Base-by-base conservation (phyloP, 202 grass and related monocot species). In the Tripidium arundinaceum region DNA sequence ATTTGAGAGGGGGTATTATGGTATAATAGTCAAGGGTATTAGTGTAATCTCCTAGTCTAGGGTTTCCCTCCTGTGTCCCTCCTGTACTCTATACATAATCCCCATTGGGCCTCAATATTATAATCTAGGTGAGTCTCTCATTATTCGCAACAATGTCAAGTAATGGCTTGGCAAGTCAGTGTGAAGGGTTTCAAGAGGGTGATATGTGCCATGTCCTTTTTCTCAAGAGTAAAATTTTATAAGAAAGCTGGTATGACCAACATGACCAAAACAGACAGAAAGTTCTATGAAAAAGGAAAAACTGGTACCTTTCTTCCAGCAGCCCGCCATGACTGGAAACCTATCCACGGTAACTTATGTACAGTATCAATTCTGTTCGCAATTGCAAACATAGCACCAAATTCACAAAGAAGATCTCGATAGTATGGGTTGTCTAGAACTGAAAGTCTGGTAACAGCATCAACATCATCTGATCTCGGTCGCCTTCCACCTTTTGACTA, bases 311-410 rank as follows among this genome's bases (percentile, higher is more conserved):
- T 91, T 79, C 79, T 94, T 77, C 90, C 91, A 70, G 86, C 63
- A 86, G 92, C 86, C 29, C 55, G 88, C 96, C 96, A 98, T 89
- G 96, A 98, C 76, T 98, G 96, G 65, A 98, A 98, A 83, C 96
- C 96, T 70, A 98, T 94, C 95, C 95, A 98, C 27, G 95, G 95
- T 81, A 98, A 93, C 65, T 91, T 98, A 79, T 98, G 95, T 61
- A 98, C 76, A 76, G 65, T 87, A 88, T 98, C 95, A 50, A 94
- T 81, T 81, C 72, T 90, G 77, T 98, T 95, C 2, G 95, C 90
- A 70, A 98, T 76, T 14, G 95, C 86, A 88, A 98, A 87, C 84
- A 94, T 87, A 54, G 95, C 92, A 60, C 92, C 95, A 80, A 94
- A 83, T 86, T 98, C 95, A 84, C 95, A 94, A 70, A 98, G 68